Conservation (phyloP, 2,329 filamentous ascomycete genomes). For the Apiospora rasikravindrae region DNA sequence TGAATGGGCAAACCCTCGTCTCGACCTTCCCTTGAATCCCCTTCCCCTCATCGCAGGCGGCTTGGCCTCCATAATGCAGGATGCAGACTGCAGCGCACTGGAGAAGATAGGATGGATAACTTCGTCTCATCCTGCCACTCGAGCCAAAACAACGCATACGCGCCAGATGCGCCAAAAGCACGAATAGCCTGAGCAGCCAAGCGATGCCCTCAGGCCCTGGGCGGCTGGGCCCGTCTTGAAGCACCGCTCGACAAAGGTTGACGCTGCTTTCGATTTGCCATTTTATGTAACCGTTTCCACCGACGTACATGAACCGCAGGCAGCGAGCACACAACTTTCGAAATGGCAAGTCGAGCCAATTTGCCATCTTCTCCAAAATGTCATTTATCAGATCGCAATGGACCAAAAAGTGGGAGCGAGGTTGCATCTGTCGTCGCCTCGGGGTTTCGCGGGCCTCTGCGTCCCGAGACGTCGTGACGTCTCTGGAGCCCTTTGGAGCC, state of each 20-base stretch:
- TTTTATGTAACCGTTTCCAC: constrained; percentile 10
- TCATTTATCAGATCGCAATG: neutral
- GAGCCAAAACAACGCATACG: neutral
- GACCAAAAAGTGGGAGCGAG: neutral
- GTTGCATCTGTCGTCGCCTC: neutral
- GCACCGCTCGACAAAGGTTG: neutral
- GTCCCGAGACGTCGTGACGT: neutral
- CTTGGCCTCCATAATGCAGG: neutral
- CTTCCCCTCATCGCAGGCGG: neutral
- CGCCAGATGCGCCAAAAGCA: neutral
- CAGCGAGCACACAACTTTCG: neutral
- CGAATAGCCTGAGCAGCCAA: neutral
- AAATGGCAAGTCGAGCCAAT: neutral
- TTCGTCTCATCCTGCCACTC: neutral
- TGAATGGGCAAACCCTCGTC: neutral
- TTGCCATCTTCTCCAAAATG: neutral
- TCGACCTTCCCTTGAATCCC: neutral
- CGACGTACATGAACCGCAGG: neutral
- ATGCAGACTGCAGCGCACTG: neutral
- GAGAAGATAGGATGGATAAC: neutral
- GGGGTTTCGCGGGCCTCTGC: neutral
- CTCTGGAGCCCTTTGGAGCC: neutral
- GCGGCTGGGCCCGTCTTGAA: neutral
- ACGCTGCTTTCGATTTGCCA: neutral
- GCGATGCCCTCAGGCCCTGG: neutral